Base-by-base conservation (phyloP, 2,329 filamentous ascomycete genomes). In the Fusarium sambucinum region DNA sequence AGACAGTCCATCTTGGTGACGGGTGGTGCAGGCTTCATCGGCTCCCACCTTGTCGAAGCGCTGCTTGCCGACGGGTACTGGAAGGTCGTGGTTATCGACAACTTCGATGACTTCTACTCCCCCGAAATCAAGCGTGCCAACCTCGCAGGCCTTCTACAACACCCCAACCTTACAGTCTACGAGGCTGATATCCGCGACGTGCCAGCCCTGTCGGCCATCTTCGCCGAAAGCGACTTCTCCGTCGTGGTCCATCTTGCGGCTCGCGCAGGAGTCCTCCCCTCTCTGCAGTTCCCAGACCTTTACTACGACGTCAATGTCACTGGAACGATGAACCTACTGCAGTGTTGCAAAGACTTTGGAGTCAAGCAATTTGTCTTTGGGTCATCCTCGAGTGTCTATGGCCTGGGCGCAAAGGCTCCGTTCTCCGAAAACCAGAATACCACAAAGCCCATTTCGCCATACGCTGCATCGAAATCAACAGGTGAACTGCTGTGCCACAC, bases 231-330 rank as follows among this genome's bases (percentile, higher is more conserved):
- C 12, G 12, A 59, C 23, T 62, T 62, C 3, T 32, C 33, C 1
- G 56, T 46, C 6, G 30, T 62, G 6, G 56, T 45, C 2, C 59
- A 62, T 23, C 59, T 62, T 2, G 59, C 56, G 4, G 59, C 59
- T 5, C 40, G 56, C n/a, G 59, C 59, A 2, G 59, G 59, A 6
- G 59, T 61, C 14, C 56, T 61, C 2, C 59, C 59, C 12, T 61
- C 59, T 6, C 14, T 62, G 1, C 25, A 52, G 3, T 37, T 40
- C 13, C 59, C 56, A 1, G 32, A 40, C 21, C 41, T 54, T 3
- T 62, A 62, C 33, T 62, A 61, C 4, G 59, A 62, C 7, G 53
- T 50, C 8, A 62, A 62, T 2, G 56, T 62, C 10, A 62, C 59
- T 29, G 59, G 59, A 1, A 62, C 59, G 1, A 23, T 62, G 46